Conservation (phyloP, 345 rosid genomes). For the Dovyalis caffra region DNA sequence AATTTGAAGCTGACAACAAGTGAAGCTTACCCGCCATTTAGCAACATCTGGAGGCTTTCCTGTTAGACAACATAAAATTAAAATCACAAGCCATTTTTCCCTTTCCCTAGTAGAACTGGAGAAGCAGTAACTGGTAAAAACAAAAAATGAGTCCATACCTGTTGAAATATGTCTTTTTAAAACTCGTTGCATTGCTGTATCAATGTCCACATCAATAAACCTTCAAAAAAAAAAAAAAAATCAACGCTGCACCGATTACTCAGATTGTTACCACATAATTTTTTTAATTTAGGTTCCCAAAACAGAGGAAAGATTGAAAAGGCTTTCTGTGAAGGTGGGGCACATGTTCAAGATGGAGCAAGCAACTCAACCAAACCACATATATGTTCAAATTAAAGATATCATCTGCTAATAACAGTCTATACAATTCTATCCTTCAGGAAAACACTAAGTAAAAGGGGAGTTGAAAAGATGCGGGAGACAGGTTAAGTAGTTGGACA, state of each 20-base stretch:
- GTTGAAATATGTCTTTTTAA: constrained; percentile 71
- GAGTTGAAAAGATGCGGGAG: not conserved
- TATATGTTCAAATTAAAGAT: not conserved
- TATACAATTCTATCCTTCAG: not conserved
- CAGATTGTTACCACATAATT: constrained; percentile 1
- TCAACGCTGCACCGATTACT: constrained; percentile 10
- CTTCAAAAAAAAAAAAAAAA: constrained; percentile 32
- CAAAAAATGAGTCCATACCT: constrained; percentile 33
- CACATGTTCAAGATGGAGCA: not conserved
- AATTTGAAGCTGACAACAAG: not conserved
- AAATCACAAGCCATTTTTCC: not conserved
- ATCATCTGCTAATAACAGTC: not conserved
- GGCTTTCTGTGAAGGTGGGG: not conserved
- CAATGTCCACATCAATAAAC: constrained; percentile 80
- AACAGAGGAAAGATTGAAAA: not conserved
- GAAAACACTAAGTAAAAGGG: not conserved
- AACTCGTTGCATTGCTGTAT: constrained; percentile 75
- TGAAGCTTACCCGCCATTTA: constrained; percentile 65
- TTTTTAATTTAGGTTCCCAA: not conserved
- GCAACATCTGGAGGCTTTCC: constrained; percentile 83
- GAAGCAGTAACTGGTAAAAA: not conserved
- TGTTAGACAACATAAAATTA: constrained; percentile 20
- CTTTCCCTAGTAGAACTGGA: not conserved
- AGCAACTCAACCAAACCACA: not conserved
- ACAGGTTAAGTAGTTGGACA: not conserved